Conservation (phyloP, 257 asterid genomes). For the Fraxinus pennsylvanica region DNA sequence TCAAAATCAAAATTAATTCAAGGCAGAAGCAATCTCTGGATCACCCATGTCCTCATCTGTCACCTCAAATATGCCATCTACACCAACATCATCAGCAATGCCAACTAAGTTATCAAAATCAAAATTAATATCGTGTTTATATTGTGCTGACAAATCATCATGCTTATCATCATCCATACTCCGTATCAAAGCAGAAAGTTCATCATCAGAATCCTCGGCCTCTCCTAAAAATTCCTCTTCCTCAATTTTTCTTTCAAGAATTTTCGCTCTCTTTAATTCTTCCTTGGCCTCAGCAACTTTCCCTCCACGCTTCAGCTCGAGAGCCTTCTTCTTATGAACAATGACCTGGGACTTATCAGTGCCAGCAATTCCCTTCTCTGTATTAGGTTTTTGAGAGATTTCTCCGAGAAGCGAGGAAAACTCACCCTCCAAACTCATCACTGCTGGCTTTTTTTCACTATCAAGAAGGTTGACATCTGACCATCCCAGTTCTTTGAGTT, state of each 20-base stretch:
- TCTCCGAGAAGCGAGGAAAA: conserved; percentile 70
- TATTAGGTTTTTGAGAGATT: conserved; percentile 52
- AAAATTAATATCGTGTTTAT: conserved; percentile 42
- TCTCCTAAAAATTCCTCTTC: conserved; percentile 88
- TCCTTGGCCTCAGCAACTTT: conserved; percentile 87
- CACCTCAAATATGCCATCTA: conserved; percentile 65
- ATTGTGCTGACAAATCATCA: conserved; percentile 42
- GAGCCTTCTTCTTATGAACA: conserved; percentile 85
- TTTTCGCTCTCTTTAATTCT: conserved; percentile 87
- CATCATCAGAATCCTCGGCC: conserved; percentile 86
- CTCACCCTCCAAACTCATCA: conserved; percentile 76
- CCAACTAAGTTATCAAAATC: conserved; percentile 51
- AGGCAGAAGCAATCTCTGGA: conserved; percentile 82
- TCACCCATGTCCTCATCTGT: conserved; percentile 78
- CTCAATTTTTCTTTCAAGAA: conserved; percentile 87
- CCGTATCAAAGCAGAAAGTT: conserved; percentile 62
- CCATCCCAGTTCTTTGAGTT: conserved; percentile 94
- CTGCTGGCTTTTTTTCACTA: conserved; percentile 57
- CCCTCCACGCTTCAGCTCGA: conserved; percentile 85
- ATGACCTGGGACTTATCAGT: conserved; percentile 66
- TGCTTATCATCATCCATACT: conserved; percentile 58
- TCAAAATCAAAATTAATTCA: conserved; percentile 56
- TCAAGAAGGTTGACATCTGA: conserved; percentile 76
- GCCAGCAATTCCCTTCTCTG: conserved; percentile 43
- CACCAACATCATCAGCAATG: conserved; percentile 49